Evolutionary conservation across 2,329 filamentous ascomycete species (phyloP).

Genomic region (Pseudocercospora musae): DNA sequence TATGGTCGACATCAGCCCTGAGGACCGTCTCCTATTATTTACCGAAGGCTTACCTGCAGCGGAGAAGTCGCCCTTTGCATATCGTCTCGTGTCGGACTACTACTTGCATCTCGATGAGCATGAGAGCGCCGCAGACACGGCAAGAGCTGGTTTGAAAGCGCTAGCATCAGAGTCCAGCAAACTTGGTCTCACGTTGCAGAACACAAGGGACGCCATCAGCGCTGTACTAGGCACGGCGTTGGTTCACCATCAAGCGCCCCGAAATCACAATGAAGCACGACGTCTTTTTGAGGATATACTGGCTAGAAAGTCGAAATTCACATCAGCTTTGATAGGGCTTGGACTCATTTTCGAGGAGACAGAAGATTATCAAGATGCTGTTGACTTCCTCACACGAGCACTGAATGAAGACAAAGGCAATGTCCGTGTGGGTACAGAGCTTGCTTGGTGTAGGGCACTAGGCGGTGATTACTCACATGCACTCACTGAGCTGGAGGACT

Average conservation of each 20-base stretch:
- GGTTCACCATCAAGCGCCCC: slow-evolving; percentile 84
- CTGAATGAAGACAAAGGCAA: slow-evolving; percentile 70
- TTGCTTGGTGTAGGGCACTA: slow-evolving; percentile 87
- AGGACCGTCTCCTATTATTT: slow-evolving; percentile 80
- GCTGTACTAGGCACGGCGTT: slow-evolving; percentile 80
- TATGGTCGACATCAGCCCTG: slow-evolving; percentile 61
- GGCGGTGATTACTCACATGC: slow-evolving; percentile 71
- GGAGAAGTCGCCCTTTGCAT: slow-evolving; percentile 70
- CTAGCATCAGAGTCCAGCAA: slow-evolving; percentile 59
- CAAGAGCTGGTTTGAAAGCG: slow-evolving; percentile 68
- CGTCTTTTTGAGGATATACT: slow-evolving; percentile 80
- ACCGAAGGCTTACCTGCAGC: slow-evolving; percentile 52
- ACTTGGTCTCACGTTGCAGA: slow-evolving; percentile 65
- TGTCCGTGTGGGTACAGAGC: slow-evolving; percentile 75
- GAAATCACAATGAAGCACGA: slow-evolving; percentile 85
- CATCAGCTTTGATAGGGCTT: slow-evolving; percentile 79
- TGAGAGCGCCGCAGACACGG: slow-evolving; percentile 73
- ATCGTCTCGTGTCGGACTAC: slow-evolving; percentile 78
- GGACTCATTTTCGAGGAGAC: slow-evolving; percentile 92
- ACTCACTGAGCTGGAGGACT: slow-evolving; percentile 66
- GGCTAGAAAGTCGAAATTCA: slow-evolving; percentile 69
- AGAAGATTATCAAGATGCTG: slow-evolving; percentile 78
- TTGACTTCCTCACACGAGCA: slow-evolving; percentile 75
- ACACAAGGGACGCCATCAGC: slow-evolving; percentile 70
- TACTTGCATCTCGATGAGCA: slow-evolving; percentile 83